Evolutionary conservation across 2,329 filamentous ascomycete species (phyloP).

Genomic region (Nectriaceae sp.): DNA sequence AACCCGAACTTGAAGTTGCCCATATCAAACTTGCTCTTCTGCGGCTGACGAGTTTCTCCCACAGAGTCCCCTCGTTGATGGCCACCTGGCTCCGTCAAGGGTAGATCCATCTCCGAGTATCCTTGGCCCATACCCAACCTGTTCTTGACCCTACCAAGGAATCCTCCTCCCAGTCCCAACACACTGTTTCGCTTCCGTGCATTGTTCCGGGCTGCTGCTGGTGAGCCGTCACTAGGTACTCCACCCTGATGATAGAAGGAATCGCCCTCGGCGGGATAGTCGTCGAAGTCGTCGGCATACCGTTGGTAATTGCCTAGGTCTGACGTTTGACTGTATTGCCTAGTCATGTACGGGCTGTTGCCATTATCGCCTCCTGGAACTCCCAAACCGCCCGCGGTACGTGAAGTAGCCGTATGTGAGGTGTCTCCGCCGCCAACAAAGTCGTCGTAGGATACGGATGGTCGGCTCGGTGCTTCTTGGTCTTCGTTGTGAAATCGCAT

Average conservation of each 20-base stretch:
- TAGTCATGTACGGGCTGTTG: conserved; percentile 48
- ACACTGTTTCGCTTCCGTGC: conserved; percentile 86
- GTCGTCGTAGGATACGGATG: conserved; percentile 91
- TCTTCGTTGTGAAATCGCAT: conserved; percentile 74
- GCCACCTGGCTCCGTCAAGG: conserved; percentile 78
- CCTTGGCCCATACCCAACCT: conserved; percentile 84
- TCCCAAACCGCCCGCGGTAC: conserved; percentile 36
- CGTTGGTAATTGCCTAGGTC: conserved; percentile 86
- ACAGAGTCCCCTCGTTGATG: conserved; percentile 38
- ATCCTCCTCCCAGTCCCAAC: conserved; percentile 79
- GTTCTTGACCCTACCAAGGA: conserved; percentile 86
- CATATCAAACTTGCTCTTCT: conserved; percentile 57
- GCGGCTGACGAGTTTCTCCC: conserved; percentile 46
- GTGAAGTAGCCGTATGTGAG: conserved; percentile 46
- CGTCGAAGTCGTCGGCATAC: conserved; percentile 86
- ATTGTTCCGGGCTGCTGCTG: conserved; percentile 42
- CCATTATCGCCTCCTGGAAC: conserved; percentile 15
- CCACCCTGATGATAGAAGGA: conserved; percentile 81
- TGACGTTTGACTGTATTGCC: conserved; percentile 72
- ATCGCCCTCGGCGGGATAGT: conserved; percentile 75
- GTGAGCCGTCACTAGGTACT: conserved; percentile 56
- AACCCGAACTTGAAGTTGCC: conserved; percentile 92
- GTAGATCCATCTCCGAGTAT: conserved; percentile 98
- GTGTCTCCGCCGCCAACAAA: conserved; percentile 74
- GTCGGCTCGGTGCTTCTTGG: conserved; percentile 68